Evolutionary conservation across 345 rosid genomes (phyloP), one percentile per base, ranked within the genome.

Genomic region (Angophora floribunda): DNA sequence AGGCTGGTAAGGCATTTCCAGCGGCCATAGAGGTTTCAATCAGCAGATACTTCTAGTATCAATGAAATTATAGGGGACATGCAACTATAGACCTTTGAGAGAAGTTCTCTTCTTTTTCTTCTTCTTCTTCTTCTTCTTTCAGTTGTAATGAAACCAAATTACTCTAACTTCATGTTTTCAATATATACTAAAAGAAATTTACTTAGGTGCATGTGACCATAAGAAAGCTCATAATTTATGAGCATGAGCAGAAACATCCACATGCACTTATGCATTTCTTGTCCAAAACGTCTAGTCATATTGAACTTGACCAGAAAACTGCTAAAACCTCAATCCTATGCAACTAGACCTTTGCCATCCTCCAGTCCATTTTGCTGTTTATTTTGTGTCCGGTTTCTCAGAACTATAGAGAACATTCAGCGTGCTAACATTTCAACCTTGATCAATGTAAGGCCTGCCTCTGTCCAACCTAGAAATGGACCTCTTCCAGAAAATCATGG

Each of bases 381-480:
- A 36, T 67, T 67, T 67, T 67, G 41, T 67, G 79, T 67, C 79
- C 32, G 22, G 86, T 50, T 84, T 84, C 21, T 84, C n/a, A 44
- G 52, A 84, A 45, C 51, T 12, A 4, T 84, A 22, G 32, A 11
- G 36, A 47, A 7, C 51, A 47, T 84, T 45, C 51, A 19, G 55
- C 41, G 1, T 50, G 86, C 51, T 49, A 85, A 52, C 21, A 49
- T 85, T 51, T 30, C 53, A 50, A 50, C 49, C 36, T 87, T 52
- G 5, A 13, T 87, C 5, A 86, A 85, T 57, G 78, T 32, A 17
- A 94, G 97, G 97, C 87, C 91, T 80, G 90, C 94, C 91, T 95
- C 95, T 7, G 86, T 95, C 89, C 94, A 96, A 59, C 96, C 96
- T 41, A 97, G 97, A 86, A 96, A 95, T 70, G 94, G 91, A 85